A percentile compares a stretch with the other conserved stretches of the same genome.
Evolutionary conservation across 2,329 filamentous ascomycete species (phyloP).

Genomic region (Metarhizium brunneum): DNA sequence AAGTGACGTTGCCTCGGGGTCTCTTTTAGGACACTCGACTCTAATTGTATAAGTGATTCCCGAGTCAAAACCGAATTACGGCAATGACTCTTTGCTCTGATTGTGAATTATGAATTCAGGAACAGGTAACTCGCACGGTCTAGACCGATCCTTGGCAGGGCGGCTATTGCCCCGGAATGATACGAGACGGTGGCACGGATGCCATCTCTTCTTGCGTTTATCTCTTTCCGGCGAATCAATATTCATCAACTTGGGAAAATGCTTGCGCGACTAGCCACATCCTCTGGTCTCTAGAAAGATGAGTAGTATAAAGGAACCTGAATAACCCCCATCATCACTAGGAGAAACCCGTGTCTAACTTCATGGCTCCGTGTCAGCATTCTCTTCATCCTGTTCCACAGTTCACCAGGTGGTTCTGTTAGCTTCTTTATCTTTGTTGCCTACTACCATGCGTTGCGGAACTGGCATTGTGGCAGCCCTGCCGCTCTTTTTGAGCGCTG

Average conservation of each 20-base stretch:
- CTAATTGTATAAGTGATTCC: too few species aligned
- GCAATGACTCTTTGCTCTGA: background rate
- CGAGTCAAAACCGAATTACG: background rate
- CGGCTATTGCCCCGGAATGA: background rate
- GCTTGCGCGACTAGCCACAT: background rate
- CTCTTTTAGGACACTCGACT: too few species aligned
- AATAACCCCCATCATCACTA: background rate
- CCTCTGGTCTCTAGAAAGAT: background rate
- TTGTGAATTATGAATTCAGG: background rate
- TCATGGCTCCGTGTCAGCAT: background rate
- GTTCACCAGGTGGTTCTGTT: background rate
- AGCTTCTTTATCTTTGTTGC: background rate
- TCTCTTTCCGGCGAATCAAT: background rate
- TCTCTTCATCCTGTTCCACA: background rate
- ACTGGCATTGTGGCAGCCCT: background rate
- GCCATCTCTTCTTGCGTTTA: background rate
- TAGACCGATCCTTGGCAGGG: background rate
- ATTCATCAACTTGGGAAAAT: background rate
- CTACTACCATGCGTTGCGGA: conserved; percentile 1
- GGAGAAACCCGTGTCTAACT: background rate
- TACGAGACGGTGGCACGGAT: background rate
- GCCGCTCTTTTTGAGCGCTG: conserved; percentile 1
- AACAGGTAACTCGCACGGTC: background rate
- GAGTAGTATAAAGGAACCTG: background rate
- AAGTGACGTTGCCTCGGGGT: too few species aligned